phyloP scores from a whole-genome alignment of 495 filamentous ascomycete species.

The Aspergillus sparsus region DNA sequence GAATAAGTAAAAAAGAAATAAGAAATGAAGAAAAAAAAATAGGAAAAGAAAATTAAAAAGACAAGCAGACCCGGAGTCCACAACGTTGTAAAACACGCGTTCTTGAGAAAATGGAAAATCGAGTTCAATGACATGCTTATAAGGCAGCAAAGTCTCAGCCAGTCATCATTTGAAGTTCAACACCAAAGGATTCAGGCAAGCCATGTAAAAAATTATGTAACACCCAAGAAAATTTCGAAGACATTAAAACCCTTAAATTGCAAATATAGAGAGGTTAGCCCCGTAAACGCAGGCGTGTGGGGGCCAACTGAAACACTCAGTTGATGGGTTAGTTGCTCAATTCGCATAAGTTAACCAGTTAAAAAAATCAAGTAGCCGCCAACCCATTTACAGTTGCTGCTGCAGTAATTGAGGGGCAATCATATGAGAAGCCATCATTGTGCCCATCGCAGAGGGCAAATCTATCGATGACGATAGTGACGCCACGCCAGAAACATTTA shows the following conservation, averaged over 20 bases:
- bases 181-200: background rate
- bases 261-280: background rate
- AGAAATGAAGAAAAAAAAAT: no score
- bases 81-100: no score
- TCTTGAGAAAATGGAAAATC: background rate
- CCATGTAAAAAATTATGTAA: constrained; percentile 9
- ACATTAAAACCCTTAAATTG: constrained; percentile 15
- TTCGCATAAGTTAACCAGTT: background rate
- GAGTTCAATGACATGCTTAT: background rate
- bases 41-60: no score
- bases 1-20: background rate
- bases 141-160: background rate
- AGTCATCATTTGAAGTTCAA: background rate
- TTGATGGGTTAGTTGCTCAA: background rate
- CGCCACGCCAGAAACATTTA: constrained; percentile 41
- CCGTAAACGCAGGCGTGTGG: background rate
- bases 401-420: constrained; percentile 50
- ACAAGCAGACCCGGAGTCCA: no score
- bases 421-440: constrained; percentile 42
- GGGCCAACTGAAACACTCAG: constrained; percentile 4
- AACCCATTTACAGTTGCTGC: constrained; percentile 44
- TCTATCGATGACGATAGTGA: constrained; percentile 43
- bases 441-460: constrained; percentile 40
- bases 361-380: constrained; percentile 1
- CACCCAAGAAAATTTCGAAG: constrained; percentile 3